Base-by-base conservation (phyloP, 2,329 filamentous ascomycete species). In the Westerdykella sp. region DNA sequence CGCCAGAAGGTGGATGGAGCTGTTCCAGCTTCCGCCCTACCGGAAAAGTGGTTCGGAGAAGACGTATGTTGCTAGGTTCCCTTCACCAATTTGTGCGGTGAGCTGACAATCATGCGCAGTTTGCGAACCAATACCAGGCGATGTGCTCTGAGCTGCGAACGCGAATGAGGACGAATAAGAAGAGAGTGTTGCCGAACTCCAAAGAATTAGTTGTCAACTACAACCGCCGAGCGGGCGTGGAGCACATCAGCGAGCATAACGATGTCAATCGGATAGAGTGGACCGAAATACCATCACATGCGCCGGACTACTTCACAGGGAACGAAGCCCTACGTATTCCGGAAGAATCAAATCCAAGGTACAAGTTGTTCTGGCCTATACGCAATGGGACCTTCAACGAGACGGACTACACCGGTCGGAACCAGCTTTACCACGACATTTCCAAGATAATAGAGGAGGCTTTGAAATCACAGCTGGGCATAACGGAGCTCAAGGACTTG, bases 121-220 rank as follows among this genome's bases (percentile, higher is more conserved):
- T 67, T 41, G 73, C 78, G 23, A 74, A 74, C 37, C 75, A 79
- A 60, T 97, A 90, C 68, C 80, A 80, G 44, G 84, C 84, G 60
- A 85, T 93, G 84, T 87, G 81, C 47, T 81, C 83, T 42, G 90
- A 96, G 36, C 79, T 98, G 48, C 95, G 95, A 69, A 72, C 84
- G 2, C 85, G 88, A 40, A 95, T 97, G 87, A 83, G 91, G 48
- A 80, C 82, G 54, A 95, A 95, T 70, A 97, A 97, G 75, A 83
- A 88, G 62, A 86, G 95, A 64, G 90, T 96, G 13, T 71, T 97
- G 39, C 93, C 93, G n/a, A 97, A 97, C 63, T 96, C 90, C 0
- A 95, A 95, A 66, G 93, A 98, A 61, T 75, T 96, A 45, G 91
- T 96, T 1, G 81, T 90, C 51, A 97, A 95, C 62, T 97, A 87